phyloP scores from a whole-genome alignment of 345 rosid species.

The Sonneratia alba region DNA sequence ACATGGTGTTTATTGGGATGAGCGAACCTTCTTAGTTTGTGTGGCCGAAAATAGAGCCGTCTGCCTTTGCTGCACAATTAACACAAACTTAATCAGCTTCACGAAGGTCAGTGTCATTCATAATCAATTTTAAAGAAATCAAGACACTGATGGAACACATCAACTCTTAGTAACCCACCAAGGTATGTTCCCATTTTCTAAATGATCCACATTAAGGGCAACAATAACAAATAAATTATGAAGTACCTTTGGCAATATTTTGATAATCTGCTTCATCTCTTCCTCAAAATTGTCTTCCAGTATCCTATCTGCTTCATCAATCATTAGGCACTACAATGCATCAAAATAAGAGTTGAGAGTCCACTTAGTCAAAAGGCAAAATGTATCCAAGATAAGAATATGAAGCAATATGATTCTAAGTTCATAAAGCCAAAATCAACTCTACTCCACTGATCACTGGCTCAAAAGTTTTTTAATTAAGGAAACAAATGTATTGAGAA shows the following conservation, averaged over 20 bases:
- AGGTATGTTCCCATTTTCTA: not conserved
- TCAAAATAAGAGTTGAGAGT: not conserved
- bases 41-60: constrained; percentile 97
- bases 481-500: not conserved
- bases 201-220: not conserved
- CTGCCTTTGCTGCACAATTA: constrained; percentile 70
- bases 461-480: not conserved
- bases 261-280: constrained; percentile 92
- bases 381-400: not conserved
- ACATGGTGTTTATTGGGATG: not conserved
- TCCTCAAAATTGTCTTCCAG: constrained; percentile 98
- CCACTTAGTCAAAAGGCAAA: not conserved
- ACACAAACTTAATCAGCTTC: constrained; percentile 16
- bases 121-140: not conserved
- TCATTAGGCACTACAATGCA: constrained; percentile 63
- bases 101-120: not conserved
- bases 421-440: not conserved
- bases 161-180: not conserved
- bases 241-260: constrained; percentile 75
- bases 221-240: not conserved
- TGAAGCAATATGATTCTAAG: not conserved
- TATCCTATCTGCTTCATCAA: constrained; percentile 97
- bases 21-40: constrained; percentile 77
- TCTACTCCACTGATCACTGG: not conserved
- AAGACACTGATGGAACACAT: not conserved